Evolutionary conservation across 1,139 yeast genomes (phyloP).

Genomic region (Yamadazyma dushanensis): DNA sequence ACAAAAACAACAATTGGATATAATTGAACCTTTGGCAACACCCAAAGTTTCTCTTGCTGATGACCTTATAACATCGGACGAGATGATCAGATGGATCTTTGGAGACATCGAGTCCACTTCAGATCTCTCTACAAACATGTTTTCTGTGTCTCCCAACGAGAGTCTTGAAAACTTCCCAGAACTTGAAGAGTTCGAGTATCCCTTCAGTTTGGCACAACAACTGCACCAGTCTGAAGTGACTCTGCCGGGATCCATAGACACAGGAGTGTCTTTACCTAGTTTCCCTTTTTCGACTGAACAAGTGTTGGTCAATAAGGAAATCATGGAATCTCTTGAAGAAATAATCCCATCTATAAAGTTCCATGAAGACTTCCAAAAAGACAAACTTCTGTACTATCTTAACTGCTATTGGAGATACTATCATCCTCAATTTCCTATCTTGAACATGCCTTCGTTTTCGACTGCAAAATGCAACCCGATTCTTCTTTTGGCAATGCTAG

Average conservation of each 20-base stretch:
- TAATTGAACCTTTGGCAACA: no score
- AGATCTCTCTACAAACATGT: slow-evolving; percentile 7
- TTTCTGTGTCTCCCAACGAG: slow-evolving; percentile 14
- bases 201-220: slow-evolving; percentile 3
- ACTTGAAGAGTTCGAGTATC: slow-evolving; percentile 15
- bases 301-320: slow-evolving; percentile 5
- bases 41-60: slow-evolving; percentile 6
- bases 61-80: slow-evolving; percentile 17
- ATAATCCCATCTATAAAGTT: slow-evolving; percentile 13
- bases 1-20: no score
- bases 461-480: slow-evolving; percentile 54
- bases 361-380: slow-evolving; percentile 20
- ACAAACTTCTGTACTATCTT: slow-evolving; percentile 28
- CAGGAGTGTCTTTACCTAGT: background rate
- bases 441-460: slow-evolving; percentile 65
- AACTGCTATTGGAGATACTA: slow-evolving; percentile 55
- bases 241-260: slow-evolving; percentile 1
- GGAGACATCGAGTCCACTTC: slow-evolving; percentile 14
- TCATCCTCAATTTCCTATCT: slow-evolving; percentile 61
- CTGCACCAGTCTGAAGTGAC: background rate
- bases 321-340: slow-evolving; percentile 11
- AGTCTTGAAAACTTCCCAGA: slow-evolving; percentile 13
- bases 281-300: slow-evolving; percentile 15
- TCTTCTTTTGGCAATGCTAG: slow-evolving; percentile 53
- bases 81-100: slow-evolving; percentile 17